These are phyloP conservation scores for Stachybotrys chlorohalonatus DNA, from an alignment of 2,329 filamentous ascomycete genomes.

Conservation along the genomic window DNA sequence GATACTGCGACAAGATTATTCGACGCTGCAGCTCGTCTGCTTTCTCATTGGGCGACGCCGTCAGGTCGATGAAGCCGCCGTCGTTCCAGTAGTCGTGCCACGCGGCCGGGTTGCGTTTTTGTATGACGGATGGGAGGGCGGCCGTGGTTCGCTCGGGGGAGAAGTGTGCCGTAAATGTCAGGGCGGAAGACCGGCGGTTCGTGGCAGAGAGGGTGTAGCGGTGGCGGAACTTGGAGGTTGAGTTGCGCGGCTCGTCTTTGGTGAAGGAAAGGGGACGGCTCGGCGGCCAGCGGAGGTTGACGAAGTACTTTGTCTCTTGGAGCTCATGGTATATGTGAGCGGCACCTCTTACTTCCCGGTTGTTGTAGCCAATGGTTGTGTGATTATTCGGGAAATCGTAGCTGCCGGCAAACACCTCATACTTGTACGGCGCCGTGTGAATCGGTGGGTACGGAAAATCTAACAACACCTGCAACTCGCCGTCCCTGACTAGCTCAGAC, in stretches of 20 bases:
- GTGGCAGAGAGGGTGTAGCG: constrained; percentile 19
- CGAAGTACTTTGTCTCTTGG: constrained; percentile 25
- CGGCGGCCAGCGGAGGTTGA: constrained; percentile 25
- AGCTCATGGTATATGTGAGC: constrained; percentile 27
- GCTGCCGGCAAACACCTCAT: constrained; percentile 30
- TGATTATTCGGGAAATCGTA: constrained; percentile 30
- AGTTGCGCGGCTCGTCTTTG: constrained; percentile 12
- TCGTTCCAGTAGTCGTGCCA: constrained; percentile 28
- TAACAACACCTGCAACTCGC: constrained; percentile 23
- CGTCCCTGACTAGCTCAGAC: constrained; percentile 18
- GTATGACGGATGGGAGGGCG: constrained; percentile 13
- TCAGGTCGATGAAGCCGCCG: constrained; percentile 33
- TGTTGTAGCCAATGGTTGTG: constrained; percentile 17
- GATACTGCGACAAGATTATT: constrained; percentile 33
- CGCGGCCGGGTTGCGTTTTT: constrained; percentile 11
- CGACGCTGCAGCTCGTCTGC: constrained; percentile 34
- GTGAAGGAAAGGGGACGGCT: constrained; percentile 7
- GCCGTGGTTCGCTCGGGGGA: constrained; percentile 15
- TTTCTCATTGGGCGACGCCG: constrained; percentile 20
- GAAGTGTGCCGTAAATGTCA: constrained; percentile 25
- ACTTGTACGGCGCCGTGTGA: constrained; percentile 30
- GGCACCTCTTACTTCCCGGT: constrained; percentile 4
- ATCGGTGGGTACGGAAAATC: constrained; percentile 33
- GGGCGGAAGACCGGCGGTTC: background rate
- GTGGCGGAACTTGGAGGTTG: constrained; percentile 17